phyloP scores from a whole-genome alignment of 768 basidiomycete species.

The Solioccasus polychromus region DNA sequence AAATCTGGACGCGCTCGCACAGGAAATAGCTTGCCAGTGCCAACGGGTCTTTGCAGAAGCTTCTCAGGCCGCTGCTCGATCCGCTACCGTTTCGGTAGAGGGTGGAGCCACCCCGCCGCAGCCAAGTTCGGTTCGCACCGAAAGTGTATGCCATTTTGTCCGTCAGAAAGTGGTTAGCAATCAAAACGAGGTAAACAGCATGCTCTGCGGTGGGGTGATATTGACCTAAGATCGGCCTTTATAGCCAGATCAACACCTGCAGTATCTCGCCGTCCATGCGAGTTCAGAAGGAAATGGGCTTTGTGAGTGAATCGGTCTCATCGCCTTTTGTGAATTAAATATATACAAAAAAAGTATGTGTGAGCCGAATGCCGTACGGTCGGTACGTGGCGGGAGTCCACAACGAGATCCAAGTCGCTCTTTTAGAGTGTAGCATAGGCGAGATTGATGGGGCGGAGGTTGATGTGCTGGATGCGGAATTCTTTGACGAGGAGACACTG shows the following conservation, averaged over 20 bases:
- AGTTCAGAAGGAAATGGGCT: constrained; percentile 39
- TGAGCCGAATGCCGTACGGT: constrained; percentile 52
- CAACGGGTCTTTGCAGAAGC: constrained; percentile 60
- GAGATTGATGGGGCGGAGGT: constrained; percentile 36
- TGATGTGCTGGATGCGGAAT: constrained; percentile 64
- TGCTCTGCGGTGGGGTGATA: constrained; percentile 21
- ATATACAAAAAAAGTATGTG: constrained; percentile 48
- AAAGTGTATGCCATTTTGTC: constrained; percentile 35
- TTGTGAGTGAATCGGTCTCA: constrained; percentile 40
- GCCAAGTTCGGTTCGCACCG: constrained; percentile 31
- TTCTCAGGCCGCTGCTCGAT: constrained; percentile 60
- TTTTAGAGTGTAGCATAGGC: constrained; percentile 48
- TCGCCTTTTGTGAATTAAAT: constrained; percentile 30
- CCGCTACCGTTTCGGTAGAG: constrained; percentile 42
- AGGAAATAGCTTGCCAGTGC: constrained; percentile 60
- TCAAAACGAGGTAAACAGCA: constrained; percentile 49
- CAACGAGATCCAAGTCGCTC: constrained; percentile 41
- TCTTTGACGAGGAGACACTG: constrained; percentile 74
- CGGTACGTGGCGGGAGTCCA: constrained; percentile 37
- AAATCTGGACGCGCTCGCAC: constrained; percentile 64
- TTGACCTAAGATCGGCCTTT: constrained; percentile 28
- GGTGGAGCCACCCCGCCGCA: constrained; percentile 30
- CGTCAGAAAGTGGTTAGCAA: constrained; percentile 52
- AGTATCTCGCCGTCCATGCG: constrained; percentile 52
- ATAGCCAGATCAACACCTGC: constrained; percentile 43